phyloP scores from a whole-genome alignment of 2,329 filamentous ascomycete genomes.

The Alternaria alternata region DNA sequence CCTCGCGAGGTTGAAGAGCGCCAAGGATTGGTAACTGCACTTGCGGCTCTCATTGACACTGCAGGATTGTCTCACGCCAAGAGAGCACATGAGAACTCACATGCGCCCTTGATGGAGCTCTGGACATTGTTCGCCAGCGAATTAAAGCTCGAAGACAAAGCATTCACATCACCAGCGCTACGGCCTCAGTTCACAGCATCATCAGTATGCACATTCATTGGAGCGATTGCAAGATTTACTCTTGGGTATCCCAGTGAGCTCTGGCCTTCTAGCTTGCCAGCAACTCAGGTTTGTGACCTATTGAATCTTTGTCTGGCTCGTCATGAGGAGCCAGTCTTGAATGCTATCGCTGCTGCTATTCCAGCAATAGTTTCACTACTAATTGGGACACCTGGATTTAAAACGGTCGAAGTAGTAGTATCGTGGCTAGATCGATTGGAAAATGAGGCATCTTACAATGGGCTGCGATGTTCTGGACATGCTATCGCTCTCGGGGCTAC shows the following conservation, averaged over 20 bases:
- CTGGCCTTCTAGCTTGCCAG: constrained; percentile 20
- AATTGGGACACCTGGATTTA: constrained; percentile 6
- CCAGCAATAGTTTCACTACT: constrained; percentile 33
- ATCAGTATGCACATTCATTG: constrained; percentile 65
- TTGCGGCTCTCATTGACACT: constrained; percentile 47
- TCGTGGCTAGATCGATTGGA: constrained; percentile 44
- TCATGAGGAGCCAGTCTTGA: constrained; percentile 46
- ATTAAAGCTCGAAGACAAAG: constrained; percentile 50
- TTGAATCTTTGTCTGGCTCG: constrained; percentile 47
- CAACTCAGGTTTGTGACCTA: constrained; percentile 28
- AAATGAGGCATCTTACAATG: constrained; percentile 51
- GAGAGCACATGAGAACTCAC: background rate
- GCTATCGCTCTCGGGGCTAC: constrained; percentile 56
- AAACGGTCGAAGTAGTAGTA: constrained; percentile 28
- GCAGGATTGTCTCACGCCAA: background rate
- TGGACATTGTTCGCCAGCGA: constrained; percentile 42
- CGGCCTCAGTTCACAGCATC: constrained; percentile 72
- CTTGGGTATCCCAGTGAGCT: constrained; percentile 5
- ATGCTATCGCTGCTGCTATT: constrained; percentile 37
- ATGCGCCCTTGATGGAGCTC: constrained; percentile 32
- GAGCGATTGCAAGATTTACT: constrained; percentile 34
- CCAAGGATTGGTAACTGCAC: constrained; percentile 70
- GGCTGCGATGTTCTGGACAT: constrained; percentile 52
- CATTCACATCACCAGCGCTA: constrained; percentile 55
- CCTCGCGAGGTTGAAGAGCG: constrained; percentile 71